Conservation (phyloP, 2,329 filamentous ascomycete genomes). For the Cercospora beticola region DNA sequence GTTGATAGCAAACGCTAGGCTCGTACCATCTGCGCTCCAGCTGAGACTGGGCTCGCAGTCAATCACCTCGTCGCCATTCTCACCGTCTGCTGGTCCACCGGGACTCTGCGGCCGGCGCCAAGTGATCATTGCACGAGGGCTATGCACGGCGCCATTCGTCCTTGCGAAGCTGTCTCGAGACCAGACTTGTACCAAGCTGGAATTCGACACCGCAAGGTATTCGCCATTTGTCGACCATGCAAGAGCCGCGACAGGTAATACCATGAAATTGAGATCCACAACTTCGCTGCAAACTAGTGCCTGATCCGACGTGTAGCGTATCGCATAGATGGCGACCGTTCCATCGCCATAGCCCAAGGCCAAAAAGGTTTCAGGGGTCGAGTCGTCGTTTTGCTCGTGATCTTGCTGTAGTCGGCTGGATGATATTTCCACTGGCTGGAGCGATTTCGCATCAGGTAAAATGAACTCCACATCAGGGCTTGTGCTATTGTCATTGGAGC, state of each 20-base stretch:
- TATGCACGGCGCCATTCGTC: constrained; percentile 19
- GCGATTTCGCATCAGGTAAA: constrained; percentile 26
- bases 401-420: constrained; percentile 23
- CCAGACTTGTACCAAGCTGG: constrained; percentile 49
- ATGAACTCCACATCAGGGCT: constrained; percentile 14
- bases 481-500: not conserved
- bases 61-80: constrained; percentile 1
- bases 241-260: constrained; percentile 41
- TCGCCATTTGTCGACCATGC: constrained; percentile 47
- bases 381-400: constrained; percentile 4
- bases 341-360: constrained; percentile 46
- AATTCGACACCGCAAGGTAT: constrained; percentile 46
- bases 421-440: constrained; percentile 45
- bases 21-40: constrained; percentile 57
- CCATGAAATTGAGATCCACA: constrained; percentile 27
- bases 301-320: constrained; percentile 16
- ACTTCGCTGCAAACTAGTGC: constrained; percentile 18
- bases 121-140: constrained; percentile 26
- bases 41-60: constrained; percentile 41
- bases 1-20: constrained; percentile 46
- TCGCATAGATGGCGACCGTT: constrained; percentile 44
- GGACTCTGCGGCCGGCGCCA: constrained; percentile 31
- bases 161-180: constrained; percentile 28
- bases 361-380: constrained; percentile 29
- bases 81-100: constrained; percentile 4